Percentiles rank a stretch among this genome's conserved stretches.
These are phyloP conservation scores for Curvularia sp. DNA, from an alignment of 2,329 filamentous ascomycete genomes.

Conservation along the genomic window DNA sequence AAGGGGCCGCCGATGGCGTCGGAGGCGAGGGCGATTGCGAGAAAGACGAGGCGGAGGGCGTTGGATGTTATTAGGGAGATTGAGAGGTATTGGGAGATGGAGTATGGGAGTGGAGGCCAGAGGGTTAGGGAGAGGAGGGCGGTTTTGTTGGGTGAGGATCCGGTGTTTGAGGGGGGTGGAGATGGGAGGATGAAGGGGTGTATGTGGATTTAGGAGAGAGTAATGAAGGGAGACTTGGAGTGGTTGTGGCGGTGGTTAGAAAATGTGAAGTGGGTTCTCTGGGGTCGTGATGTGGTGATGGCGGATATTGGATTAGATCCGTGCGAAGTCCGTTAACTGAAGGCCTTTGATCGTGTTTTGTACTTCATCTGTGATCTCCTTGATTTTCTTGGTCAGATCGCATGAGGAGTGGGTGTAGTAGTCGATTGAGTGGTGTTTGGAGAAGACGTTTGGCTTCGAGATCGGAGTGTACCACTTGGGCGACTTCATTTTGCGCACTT, in stretches of 20 bases:
- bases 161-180: neutral
- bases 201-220: slow-evolving; percentile 16
- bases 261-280: no score
- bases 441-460: no score
- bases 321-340: neutral
- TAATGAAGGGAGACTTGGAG: no score
- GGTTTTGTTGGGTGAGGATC: slow-evolving; percentile 21
- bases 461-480: neutral
- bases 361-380: neutral
- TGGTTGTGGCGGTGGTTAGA: neutral
- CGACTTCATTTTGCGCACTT: neutral
- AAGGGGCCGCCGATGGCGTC: no score
- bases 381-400: neutral
- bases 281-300: no score
- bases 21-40: no score
- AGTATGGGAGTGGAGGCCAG: no score
- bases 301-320: neutral
- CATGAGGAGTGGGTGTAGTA: neutral
- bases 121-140: slow-evolving; percentile 13
- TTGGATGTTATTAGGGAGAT: no score
- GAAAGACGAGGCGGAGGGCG: no score
- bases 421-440: no score
- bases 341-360: neutral
- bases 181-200: slow-evolving; percentile 1
- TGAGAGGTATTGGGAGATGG: no score